Percentiles rank a stretch among this genome's conserved stretches.
phyloP scores from a whole-genome alignment of 768 basidiomycete species.

The Saitozyma sp. region DNA sequence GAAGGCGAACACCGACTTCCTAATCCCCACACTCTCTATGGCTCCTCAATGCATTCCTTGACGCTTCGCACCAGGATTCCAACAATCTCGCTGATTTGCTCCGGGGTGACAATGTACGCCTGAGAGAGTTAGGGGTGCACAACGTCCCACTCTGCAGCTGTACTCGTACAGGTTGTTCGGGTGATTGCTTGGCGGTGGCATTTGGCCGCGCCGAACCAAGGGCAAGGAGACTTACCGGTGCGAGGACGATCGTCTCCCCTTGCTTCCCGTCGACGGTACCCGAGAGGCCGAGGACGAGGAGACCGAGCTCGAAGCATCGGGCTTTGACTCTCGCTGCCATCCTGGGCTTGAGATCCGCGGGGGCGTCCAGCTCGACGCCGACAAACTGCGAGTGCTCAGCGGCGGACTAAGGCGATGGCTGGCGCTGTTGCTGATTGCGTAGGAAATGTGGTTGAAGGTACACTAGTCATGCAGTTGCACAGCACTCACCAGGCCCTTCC shows the following conservation, averaged over 20 bases:
- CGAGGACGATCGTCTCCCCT: slow-evolving; percentile 21
- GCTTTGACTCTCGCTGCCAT: slow-evolving; percentile 22
- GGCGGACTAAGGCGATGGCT: not conserved
- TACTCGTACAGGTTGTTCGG: too few relatives aligned
- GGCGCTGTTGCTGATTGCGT: not conserved
- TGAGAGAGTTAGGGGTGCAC: not conserved
- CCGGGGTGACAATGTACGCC: slow-evolving; percentile 24
- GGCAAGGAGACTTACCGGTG: slow-evolving; percentile 8
- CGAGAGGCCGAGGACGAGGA: slow-evolving; percentile 8
- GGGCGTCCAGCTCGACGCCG: slow-evolving; percentile 21
- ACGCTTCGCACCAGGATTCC: slow-evolving; percentile 15
- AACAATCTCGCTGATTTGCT: slow-evolving; percentile 22
- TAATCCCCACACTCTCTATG: too few relatives aligned
- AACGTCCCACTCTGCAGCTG: not conserved
- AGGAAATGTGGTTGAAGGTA: not conserved
- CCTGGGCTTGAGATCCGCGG: slow-evolving; percentile 12
- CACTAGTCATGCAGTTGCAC: not conserved
- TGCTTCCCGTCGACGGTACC: slow-evolving; percentile 26
- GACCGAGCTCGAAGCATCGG: slow-evolving; percentile 19
- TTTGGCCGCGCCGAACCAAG: not conserved
- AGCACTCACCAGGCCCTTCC: slow-evolving; percentile 24
- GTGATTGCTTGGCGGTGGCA: too few relatives aligned
- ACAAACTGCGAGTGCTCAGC: slow-evolving; percentile 15
- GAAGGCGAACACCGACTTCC: too few relatives aligned
- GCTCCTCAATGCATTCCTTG: slow-evolving; percentile 1